Percentiles rank a stretch among this genome's conserved stretches.
Evolutionary conservation across 371 early-diverging fungal species (phyloP).

Genomic region (Sporodiniella umbellata): DNA sequence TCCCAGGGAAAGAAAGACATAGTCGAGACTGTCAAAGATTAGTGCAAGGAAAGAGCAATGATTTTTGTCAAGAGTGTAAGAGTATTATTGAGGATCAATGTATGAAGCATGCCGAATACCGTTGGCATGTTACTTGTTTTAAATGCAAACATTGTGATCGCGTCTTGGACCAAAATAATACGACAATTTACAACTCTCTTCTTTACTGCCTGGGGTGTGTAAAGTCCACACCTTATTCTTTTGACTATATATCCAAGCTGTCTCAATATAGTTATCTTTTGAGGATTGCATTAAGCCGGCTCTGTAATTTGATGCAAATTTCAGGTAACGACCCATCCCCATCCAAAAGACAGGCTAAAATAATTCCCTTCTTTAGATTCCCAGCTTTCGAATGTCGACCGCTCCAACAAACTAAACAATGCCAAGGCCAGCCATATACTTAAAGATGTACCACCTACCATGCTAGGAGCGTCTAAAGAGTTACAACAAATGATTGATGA

Average conservation of each 20-base stretch:
- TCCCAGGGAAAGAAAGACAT: constrained; percentile 47
- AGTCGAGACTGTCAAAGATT: constrained; percentile 44
- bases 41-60: constrained; percentile 56
- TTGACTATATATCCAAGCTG: constrained; percentile 72
- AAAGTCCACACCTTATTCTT: constrained; percentile 17
- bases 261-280: constrained; percentile 89
- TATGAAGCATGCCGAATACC: constrained; percentile 57
- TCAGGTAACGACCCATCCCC: no score
- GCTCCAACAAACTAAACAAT: constrained; percentile 25
- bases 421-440: background rate
- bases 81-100: constrained; percentile 87
- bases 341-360: no score
- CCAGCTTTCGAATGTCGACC: constrained; percentile 39
- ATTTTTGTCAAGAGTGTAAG: constrained; percentile 77
- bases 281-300: constrained; percentile 79
- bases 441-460: constrained; percentile 12
- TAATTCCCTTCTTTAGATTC: constrained; percentile 16
- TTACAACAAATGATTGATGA: constrained; percentile 18
- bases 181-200: background rate
- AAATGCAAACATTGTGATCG: constrained; percentile 66
- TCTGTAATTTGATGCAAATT: constrained; percentile 72
- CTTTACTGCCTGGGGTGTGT: background rate
- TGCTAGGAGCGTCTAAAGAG: constrained; percentile 21
- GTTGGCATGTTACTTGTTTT: constrained; percentile 86
- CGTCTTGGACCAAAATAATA: constrained; percentile 22